Conservation (phyloP, 345 rosid genomes). For the Gossypium rotundifolium region DNA sequence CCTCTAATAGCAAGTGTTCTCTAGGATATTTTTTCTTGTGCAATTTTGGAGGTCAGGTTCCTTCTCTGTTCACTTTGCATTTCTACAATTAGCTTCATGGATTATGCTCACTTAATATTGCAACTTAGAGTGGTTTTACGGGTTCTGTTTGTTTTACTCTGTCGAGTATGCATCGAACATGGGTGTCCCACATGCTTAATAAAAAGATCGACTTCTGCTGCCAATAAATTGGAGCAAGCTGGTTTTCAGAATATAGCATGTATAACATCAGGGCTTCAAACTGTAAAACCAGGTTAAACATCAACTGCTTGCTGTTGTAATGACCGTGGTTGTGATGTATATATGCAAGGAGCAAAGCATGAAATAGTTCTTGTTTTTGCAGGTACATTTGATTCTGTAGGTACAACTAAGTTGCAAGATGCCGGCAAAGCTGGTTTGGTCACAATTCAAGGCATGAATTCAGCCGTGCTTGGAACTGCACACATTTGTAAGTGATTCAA, state of each 20-base stretch:
- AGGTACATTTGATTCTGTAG: conserved; percentile 19
- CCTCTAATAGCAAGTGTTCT: too few relatives aligned
- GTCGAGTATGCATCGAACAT: too few relatives aligned
- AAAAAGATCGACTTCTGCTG: conserved; percentile 76
- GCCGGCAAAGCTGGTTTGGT: not conserved
- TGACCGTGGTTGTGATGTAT: not conserved
- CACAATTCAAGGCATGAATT: not conserved
- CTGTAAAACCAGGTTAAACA: conserved; percentile 41
- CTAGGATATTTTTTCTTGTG: too few relatives aligned
- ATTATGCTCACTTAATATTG: too few relatives aligned
- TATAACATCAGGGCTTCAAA: conserved; percentile 80
- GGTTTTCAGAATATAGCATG: conserved; percentile 59
- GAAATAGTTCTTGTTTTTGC: not conserved
- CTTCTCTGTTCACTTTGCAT: too few relatives aligned
- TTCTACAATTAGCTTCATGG: too few relatives aligned
- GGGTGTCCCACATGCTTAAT: too few relatives aligned
- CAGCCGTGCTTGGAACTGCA: conserved; percentile 54
- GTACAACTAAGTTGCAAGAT: conserved; percentile 19
- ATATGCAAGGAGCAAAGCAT: not conserved
- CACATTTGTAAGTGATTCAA: conserved; percentile 40
- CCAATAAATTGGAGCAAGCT: conserved; percentile 21
- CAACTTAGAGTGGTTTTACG: too few relatives aligned
- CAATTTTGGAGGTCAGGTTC: too few relatives aligned
- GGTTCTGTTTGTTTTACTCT: too few relatives aligned
- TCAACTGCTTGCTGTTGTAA: not conserved